These are phyloP conservation scores for Ophiocordyceps camponoti-floridani DNA, from an alignment of 2,329 filamentous ascomycete species.

Conservation along the genomic window DNA sequence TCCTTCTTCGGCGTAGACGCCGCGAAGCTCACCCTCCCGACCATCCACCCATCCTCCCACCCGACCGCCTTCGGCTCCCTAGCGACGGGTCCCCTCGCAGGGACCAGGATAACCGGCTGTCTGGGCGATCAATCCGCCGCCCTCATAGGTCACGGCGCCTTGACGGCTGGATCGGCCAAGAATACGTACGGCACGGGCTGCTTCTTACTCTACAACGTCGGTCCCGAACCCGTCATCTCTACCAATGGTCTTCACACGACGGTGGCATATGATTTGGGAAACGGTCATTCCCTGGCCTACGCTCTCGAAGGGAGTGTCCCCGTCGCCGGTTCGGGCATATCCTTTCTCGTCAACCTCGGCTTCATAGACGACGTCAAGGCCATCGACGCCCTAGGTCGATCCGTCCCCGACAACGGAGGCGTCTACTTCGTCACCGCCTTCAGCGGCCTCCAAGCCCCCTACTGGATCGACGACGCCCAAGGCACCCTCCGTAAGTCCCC, in stretches of 20 bases:
- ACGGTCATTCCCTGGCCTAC: conserved; percentile 43
- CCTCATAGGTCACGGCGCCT: conserved; percentile 71
- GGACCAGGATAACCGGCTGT: conserved; percentile 62
- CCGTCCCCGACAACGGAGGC: conserved; percentile 56
- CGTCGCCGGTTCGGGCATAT: conserved; percentile 65
- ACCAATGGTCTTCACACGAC: conserved; percentile 71
- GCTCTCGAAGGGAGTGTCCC: conserved; percentile 73
- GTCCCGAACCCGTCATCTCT: conserved; percentile 69
- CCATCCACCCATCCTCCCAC: conserved; percentile 69
- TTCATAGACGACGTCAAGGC: conserved; percentile 34
- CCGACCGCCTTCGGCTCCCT: conserved; percentile 54
- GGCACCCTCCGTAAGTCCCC: conserved; percentile 66
- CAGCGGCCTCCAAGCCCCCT: conserved; percentile 77
- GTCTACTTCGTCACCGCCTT: conserved; percentile 82
- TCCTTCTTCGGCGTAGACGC: conserved; percentile 58
- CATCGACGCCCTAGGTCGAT: conserved; percentile 31
- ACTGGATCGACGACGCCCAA: conserved; percentile 88
- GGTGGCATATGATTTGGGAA: conserved; percentile 66
- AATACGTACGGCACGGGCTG: conserved; percentile 86
- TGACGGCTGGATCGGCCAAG: conserved; percentile 67
- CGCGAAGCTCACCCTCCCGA: conserved; percentile 57
- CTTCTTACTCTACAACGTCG: conserved; percentile 80
- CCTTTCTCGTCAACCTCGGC: conserved; percentile 50
- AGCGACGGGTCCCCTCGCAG: conserved; percentile 45
- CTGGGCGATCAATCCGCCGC: conserved; percentile 77